These are phyloP conservation scores for Penicillium verhagenii DNA, from an alignment of 495 filamentous ascomycete species.

Conservation along the genomic window DNA sequence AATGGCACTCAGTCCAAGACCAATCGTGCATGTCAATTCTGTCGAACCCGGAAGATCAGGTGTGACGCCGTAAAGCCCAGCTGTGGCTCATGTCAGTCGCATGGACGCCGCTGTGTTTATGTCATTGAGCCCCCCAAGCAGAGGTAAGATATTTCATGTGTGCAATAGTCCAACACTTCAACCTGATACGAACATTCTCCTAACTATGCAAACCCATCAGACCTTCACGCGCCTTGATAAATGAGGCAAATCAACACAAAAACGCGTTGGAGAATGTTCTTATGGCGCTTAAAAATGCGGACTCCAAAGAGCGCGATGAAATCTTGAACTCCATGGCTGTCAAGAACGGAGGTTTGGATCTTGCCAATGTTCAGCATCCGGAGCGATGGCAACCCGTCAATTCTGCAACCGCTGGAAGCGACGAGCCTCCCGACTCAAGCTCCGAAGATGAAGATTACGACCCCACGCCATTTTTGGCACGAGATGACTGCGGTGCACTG, in stretches of 20 bases:
- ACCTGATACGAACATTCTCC: too few species aligned
- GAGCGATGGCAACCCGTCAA: not conserved
- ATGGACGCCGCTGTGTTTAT: constrained; percentile 3
- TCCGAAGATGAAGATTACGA: not conserved
- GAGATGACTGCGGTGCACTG: not conserved
- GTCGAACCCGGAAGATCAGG: constrained; percentile 4
- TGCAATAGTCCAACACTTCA: too few species aligned
- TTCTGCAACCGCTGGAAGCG: not conserved
- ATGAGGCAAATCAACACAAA: not conserved
- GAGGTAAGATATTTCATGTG: not conserved
- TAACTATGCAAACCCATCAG: too few species aligned
- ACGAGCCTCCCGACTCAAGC: not conserved
- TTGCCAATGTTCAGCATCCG: not conserved
- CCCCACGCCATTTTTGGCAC: not conserved
- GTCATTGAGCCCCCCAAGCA: not conserved
- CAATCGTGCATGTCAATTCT: constrained; percentile 4
- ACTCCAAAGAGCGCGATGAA: not conserved
- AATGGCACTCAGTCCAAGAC: not conserved
- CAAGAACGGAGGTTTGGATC: not conserved
- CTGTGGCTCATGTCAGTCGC: constrained; percentile 1
- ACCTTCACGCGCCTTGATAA: not conserved
- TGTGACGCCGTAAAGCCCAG: constrained; percentile 1
- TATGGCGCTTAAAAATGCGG: not conserved
- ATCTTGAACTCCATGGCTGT: not conserved
- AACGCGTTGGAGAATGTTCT: not conserved